phyloP scores from a whole-genome alignment of 1,284 basidiomycete genomes.

The Malassezia japonica region DNA sequence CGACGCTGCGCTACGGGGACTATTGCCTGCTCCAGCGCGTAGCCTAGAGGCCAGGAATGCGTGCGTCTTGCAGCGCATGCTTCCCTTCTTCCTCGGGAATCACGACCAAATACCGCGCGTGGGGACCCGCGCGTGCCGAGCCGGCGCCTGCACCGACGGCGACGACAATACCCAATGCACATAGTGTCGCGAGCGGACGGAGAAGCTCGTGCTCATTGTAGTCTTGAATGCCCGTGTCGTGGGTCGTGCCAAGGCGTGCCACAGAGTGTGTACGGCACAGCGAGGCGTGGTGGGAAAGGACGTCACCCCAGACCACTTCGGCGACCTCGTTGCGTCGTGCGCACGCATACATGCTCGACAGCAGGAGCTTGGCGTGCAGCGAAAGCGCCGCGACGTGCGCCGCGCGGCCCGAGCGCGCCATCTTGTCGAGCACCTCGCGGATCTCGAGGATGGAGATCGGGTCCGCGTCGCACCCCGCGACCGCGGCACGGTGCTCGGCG shows the following conservation, averaged over 20 bases:
- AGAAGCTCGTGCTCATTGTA: constrained; percentile 16
- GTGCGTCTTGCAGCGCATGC: background rate
- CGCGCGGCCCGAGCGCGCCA: constrained; percentile 80
- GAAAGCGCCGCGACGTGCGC: constrained; percentile 34
- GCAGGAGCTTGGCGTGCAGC: constrained; percentile 37
- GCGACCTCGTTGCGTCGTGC: constrained; percentile 73
- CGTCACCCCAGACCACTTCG: constrained; percentile 73
- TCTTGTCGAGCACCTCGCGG: constrained; percentile 68
- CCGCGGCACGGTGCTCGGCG: constrained; percentile 20
- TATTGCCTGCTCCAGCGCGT: constrained; percentile 27
- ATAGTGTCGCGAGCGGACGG: constrained; percentile 26
- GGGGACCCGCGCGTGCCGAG: constrained; percentile 27
- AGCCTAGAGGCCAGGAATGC: background rate
- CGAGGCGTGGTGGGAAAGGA: constrained; percentile 47
- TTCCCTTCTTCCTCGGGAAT: constrained; percentile 42
- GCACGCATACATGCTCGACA: constrained; percentile 71
- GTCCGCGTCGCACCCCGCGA: constrained; percentile 51
- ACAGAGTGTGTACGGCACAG: constrained; percentile 26
- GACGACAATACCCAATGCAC: constrained; percentile 31
- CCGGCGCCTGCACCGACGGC: constrained; percentile 38
- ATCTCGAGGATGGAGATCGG: constrained; percentile 67
- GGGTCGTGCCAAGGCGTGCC: background rate
- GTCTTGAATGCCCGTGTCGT: background rate
- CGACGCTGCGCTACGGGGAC: constrained; percentile 23
- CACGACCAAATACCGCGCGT: constrained; percentile 32